Evolutionary conservation across 768 basidiomycete species (phyloP).

Genomic region (Lactarius quietus): DNA sequence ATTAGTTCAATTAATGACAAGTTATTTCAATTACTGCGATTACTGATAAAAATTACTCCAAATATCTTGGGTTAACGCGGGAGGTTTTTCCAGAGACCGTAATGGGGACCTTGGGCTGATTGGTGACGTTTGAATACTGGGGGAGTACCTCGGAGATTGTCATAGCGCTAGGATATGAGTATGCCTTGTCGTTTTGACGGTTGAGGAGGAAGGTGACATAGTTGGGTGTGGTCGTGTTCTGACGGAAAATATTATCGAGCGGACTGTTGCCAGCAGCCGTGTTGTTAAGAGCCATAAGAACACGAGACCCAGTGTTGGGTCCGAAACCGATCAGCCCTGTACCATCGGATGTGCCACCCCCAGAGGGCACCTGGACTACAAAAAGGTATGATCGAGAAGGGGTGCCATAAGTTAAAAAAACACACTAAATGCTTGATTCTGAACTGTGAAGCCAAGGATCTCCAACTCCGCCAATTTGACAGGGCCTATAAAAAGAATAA

Average conservation of each 20-base stretch:
- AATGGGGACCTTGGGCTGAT: constrained; percentile 51
- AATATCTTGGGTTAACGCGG: too few species aligned
- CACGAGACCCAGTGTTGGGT: constrained; percentile 48
- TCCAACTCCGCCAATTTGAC: constrained; percentile 43
- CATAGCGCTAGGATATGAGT: constrained; percentile 57
- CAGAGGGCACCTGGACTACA: constrained; percentile 42
- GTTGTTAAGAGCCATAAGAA: constrained; percentile 36
- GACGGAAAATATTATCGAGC: constrained; percentile 62
- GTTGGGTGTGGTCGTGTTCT: constrained; percentile 53
- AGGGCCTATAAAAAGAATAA: constrained; percentile 33
- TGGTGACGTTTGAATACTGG: constrained; percentile 46
- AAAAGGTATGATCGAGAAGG: background rate
- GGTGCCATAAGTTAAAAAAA: background rate
- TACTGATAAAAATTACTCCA: too few species aligned
- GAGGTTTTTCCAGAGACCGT: constrained; percentile 25
- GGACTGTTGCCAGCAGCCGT: constrained; percentile 45
- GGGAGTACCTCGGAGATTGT: constrained; percentile 57
- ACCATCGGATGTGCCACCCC: constrained; percentile 33
- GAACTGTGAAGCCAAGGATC: constrained; percentile 44
- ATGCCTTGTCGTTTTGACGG: constrained; percentile 51
- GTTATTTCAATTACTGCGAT: too few species aligned
- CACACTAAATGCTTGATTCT: constrained; percentile 48
- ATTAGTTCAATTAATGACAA: too few species aligned
- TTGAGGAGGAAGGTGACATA: constrained; percentile 61
- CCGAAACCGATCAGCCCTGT: constrained; percentile 55